Conservation (phyloP, 2,329 filamentous ascomycete species). For the Volutella citrinella region DNA sequence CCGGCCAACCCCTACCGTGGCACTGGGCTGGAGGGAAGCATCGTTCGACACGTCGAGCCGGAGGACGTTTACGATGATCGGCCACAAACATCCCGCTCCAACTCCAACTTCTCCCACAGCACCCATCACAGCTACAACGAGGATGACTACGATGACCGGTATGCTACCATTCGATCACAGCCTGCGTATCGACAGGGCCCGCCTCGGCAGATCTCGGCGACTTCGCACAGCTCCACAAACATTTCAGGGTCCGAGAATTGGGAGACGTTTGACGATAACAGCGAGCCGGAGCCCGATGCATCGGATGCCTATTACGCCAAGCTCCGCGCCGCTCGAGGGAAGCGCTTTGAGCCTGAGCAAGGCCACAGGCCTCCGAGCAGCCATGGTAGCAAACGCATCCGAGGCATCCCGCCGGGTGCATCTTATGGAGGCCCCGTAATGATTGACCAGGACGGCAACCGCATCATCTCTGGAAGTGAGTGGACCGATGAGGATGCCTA, state of each 20-base stretch:
- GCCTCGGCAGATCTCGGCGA: conserved; percentile 60
- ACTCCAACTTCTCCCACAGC: conserved; percentile 38
- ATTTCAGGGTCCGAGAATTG: conserved; percentile 90
- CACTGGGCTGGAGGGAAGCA: conserved; percentile 48
- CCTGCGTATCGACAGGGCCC: conserved; percentile 41
- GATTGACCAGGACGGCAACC: conserved; percentile 58
- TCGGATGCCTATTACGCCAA: conserved; percentile 80
- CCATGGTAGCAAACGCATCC: conserved; percentile 48
- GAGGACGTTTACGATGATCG: conserved; percentile 85
- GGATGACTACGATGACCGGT: conserved; percentile 32
- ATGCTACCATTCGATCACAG: conserved; percentile 39
- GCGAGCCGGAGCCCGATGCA: conserved; percentile 71
- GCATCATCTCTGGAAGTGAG: conserved; percentile 62
- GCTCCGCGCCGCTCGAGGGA: conserved; percentile 64
- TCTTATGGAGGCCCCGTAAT: conserved; percentile 46
- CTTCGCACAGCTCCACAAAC: conserved; percentile 72
- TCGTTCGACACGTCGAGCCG: conserved; percentile 61
- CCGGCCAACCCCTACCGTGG: conserved; percentile 47
- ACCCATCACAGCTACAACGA: conserved; percentile 34
- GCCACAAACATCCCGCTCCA: conserved; percentile 32
- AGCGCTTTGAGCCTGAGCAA: conserved; percentile 56
- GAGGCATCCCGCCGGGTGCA: conserved; percentile 49
- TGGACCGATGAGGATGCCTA: conserved; percentile 66
- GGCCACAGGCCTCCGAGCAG: conserved; percentile 39
- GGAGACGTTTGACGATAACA: conserved; percentile 91